phyloP scores from a whole-genome alignment of 2,329 filamentous ascomycete species.

The Ophiocordyceps sinensis region DNA sequence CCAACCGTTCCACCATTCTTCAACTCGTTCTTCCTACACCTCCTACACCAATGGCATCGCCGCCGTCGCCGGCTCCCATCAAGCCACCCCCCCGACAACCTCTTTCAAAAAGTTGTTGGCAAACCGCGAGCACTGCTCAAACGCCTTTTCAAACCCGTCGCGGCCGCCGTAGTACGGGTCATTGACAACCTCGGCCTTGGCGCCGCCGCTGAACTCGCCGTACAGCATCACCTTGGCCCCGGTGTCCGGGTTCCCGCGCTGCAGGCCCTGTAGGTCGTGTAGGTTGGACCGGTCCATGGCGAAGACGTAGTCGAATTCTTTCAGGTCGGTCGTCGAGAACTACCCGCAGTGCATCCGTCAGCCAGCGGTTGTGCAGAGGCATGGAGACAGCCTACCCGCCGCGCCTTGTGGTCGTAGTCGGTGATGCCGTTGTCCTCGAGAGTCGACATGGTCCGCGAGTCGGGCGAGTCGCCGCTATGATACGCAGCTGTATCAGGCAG shows the following conservation, averaged over 20 bases:
- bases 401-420: constrained; percentile 62
- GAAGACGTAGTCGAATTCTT: constrained; percentile 81
- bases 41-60: background rate
- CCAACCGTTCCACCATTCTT: too few relatives aligned
- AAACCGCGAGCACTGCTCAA: constrained; percentile 68
- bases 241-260: constrained; percentile 39
- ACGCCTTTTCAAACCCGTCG: constrained; percentile 74
- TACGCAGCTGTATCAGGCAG: constrained; percentile 47
- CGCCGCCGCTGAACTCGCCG: constrained; percentile 60
- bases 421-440: constrained; percentile 60
- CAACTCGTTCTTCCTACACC: too few relatives aligned
- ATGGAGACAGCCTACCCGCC: constrained; percentile 41
- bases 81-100: constrained; percentile 17
- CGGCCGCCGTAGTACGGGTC: constrained; percentile 90
- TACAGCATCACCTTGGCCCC: constrained; percentile 65
- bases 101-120: constrained; percentile 60
- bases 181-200: constrained; percentile 53
- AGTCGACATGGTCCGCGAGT: constrained; percentile 71
- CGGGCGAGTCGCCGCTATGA: constrained; percentile 62
- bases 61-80: background rate
- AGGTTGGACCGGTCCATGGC: constrained; percentile 87
- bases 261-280: constrained; percentile 48
- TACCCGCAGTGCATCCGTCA: constrained; percentile 9
- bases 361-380: background rate
- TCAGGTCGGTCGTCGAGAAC: constrained; percentile 56